phyloP scores from a whole-genome alignment of 257 asterid species.

The Agastache rugosa region DNA sequence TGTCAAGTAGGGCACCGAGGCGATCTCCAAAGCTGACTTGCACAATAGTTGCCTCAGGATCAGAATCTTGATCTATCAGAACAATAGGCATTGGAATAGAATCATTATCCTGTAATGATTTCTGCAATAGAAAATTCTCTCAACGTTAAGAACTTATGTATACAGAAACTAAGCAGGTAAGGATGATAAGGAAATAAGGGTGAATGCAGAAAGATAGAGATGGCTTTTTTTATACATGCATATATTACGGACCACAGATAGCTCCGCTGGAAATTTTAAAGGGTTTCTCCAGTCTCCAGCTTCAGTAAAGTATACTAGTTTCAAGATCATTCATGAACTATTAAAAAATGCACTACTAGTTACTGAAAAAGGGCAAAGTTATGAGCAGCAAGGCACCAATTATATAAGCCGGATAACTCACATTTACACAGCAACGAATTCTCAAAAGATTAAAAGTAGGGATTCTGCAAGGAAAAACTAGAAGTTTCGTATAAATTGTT shows the following conservation, averaged over 20 bases:
- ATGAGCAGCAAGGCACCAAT: neutral
- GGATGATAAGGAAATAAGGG: neutral
- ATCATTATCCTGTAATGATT: constrained; percentile 55
- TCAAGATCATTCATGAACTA: neutral
- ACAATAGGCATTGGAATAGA: constrained; percentile 88
- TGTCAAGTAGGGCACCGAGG: constrained; percentile 91
- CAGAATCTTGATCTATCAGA: constrained; percentile 87
- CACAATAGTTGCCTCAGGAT: constrained; percentile 81
- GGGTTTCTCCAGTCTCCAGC: constrained; percentile 5
- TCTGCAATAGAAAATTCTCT: constrained; percentile 42
- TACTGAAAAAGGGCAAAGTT: neutral
- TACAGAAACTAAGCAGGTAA: neutral
- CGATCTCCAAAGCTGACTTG: constrained; percentile 98
- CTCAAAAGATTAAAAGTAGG: neutral
- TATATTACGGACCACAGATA: neutral
- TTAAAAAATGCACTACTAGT: neutral
- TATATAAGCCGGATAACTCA: neutral
- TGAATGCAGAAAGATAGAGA: neutral
- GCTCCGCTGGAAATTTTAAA: constrained; percentile 7
- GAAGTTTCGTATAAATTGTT: neutral
- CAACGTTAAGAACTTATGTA: constrained; percentile 10
- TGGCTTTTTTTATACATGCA: neutral
- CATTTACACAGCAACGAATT: neutral
- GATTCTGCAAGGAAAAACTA: neutral
- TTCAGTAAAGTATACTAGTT: neutral